phyloP scores from a whole-genome alignment of 2,329 filamentous ascomycete genomes.

The Curvularia sp. region DNA sequence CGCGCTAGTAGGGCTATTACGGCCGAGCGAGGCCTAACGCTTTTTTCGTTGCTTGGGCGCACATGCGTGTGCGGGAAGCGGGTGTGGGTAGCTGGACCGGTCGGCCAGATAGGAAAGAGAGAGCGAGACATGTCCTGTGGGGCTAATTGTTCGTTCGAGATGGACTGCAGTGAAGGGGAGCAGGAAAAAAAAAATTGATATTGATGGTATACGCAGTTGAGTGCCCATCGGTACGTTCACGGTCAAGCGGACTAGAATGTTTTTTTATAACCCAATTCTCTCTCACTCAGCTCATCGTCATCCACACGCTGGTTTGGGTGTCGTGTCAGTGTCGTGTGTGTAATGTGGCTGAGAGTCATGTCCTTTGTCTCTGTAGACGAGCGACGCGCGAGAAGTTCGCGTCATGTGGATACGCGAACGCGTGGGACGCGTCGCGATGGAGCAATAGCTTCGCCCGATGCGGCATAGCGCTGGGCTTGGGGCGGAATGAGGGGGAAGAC shows the following conservation, averaged over 20 bases:
- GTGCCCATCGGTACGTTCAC: no score
- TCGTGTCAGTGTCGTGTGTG: not conserved
- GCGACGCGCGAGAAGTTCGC: slow-evolving; percentile 23
- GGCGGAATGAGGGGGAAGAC: slow-evolving; percentile 2
- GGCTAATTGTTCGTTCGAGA: no score
- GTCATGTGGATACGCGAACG: slow-evolving; percentile 32
- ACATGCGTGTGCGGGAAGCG: no score
- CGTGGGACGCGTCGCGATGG: slow-evolving; percentile 29
- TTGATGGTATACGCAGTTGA: no score
- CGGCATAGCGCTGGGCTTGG: slow-evolving; percentile 7
- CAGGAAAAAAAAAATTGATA: no score
- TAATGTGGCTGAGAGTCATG: not conserved
- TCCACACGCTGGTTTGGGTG: not conserved
- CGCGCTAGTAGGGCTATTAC: slow-evolving; percentile 18
- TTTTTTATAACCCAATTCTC: not conserved
- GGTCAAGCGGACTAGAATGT: not conserved
- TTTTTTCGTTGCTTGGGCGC: slow-evolving; percentile 3
- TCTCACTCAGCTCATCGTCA: not conserved
- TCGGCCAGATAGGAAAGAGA: not conserved
- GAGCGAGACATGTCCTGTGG: not conserved
- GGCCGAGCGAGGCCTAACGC: slow-evolving; percentile 21
- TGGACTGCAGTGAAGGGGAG: no score
- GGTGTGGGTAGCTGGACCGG: no score
- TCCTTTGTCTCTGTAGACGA: slow-evolving; percentile 8
- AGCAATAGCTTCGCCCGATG: slow-evolving; percentile 13